Conservation (phyloP, 2,329 filamentous ascomycete genomes). For the Talaromyces sp. region DNA sequence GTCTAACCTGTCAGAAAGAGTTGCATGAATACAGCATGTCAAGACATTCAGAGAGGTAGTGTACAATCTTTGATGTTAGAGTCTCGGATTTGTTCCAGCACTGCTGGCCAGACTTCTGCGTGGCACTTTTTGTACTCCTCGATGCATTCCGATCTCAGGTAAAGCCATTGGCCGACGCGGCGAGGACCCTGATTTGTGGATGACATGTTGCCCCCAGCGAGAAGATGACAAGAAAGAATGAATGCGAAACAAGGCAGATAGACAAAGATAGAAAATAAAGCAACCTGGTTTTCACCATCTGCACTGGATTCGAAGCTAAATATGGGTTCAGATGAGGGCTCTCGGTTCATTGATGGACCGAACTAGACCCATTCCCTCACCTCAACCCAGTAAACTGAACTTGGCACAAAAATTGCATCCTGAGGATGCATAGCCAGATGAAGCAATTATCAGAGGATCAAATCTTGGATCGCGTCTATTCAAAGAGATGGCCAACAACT, state of each 20-base stretch:
- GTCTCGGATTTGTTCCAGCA: conserved; percentile 69
- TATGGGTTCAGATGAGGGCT: background rate
- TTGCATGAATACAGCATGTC: background rate
- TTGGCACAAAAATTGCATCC: background rate
- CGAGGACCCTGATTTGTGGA: conserved; percentile 21
- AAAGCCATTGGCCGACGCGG: conserved; percentile 67
- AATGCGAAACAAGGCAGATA: background rate
- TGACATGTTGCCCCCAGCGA: background rate
- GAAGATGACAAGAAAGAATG: background rate
- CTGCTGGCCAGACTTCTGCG: conserved; percentile 71
- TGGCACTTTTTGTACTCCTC: conserved; percentile 71
- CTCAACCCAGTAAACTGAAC: background rate
- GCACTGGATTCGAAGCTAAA: background rate
- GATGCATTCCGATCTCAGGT: conserved; percentile 63
- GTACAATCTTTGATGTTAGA: conserved; percentile 71
- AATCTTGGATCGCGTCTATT: background rate
- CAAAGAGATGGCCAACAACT: background rate
- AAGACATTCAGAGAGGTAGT: conserved; percentile 10
- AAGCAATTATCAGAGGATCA: background rate
- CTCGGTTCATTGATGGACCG: conserved; percentile 11
- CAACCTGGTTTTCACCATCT: background rate
- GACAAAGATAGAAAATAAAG: background rate
- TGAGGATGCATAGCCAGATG: background rate
- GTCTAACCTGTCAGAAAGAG: conserved; percentile 45
- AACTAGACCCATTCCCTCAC: background rate